Conservation (phyloP, 805 yeast species). For the Cyberlindnera galapagoensis region DNA sequence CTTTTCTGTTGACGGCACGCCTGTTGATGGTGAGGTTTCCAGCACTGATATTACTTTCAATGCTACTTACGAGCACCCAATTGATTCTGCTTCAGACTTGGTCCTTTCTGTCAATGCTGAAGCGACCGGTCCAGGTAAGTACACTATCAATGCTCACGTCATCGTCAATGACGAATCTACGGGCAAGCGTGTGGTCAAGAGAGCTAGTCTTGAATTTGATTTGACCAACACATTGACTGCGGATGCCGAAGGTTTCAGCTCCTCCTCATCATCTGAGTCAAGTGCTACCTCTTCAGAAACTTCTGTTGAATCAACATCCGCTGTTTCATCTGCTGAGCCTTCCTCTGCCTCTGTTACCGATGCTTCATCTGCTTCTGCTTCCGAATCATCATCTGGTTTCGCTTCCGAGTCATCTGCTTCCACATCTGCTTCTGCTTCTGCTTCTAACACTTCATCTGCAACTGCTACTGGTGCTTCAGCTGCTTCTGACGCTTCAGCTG, state of each 20-base stretch:
- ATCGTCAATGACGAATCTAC: constrained; percentile 2
- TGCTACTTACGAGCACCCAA: constrained; percentile 2
- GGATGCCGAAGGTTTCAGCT: constrained; percentile 4
- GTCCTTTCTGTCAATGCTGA: constrained; percentile 5
- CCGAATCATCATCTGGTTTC: neutral
- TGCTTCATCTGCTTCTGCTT: constrained; percentile 2
- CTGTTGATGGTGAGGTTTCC: constrained; percentile 7
- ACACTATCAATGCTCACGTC: constrained; percentile 4
- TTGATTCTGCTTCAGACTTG: constrained; percentile 2
- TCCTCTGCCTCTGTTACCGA: constrained; percentile 4
- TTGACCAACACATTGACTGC: neutral
- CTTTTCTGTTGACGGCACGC: constrained; percentile 3
- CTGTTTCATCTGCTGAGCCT: neutral
- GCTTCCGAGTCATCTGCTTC: constrained; percentile 5
- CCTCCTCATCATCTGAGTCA: constrained; percentile 7
- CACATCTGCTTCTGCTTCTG: constrained; percentile 1
- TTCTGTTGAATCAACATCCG: constrained; percentile 1
- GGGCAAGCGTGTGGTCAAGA: constrained; percentile 2
- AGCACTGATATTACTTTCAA: constrained; percentile 4
- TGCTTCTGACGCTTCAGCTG: constrained; percentile 7
- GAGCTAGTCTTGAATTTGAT: constrained; percentile 1
- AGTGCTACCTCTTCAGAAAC: constrained; percentile 1
- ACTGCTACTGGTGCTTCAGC: constrained; percentile 14
- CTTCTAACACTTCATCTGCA: constrained; percentile 11
- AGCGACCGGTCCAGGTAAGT: constrained; percentile 12